Percentiles rank a stretch among this genome's conserved stretches.
Evolutionary conservation across 2,329 filamentous ascomycete genomes (phyloP).

Genomic region (Plenodomus biglobosus): DNA sequence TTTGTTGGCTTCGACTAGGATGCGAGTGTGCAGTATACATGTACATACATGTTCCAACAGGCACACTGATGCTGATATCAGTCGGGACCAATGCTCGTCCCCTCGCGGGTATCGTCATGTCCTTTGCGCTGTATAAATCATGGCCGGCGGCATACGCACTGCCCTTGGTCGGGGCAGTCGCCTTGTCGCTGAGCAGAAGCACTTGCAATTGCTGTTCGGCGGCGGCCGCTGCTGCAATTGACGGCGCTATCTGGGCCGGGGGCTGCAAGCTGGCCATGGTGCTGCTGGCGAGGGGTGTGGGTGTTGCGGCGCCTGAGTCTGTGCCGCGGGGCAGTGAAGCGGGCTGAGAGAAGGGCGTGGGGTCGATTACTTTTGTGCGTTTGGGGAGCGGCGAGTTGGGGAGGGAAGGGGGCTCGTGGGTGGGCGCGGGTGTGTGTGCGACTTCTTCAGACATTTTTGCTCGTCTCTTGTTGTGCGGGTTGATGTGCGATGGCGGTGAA

Average conservation of each 20-base stretch:
- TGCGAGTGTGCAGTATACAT: too few relatives aligned
- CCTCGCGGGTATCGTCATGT: slow-evolving; percentile 73
- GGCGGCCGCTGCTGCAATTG: slow-evolving; percentile 26
- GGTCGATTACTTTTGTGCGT: slow-evolving; percentile 67
- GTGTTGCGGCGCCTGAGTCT: slow-evolving; percentile 41
- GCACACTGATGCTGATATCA: slow-evolving; percentile 87
- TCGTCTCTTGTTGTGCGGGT: slow-evolving; percentile 1
- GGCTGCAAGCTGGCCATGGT: slow-evolving; percentile 25
- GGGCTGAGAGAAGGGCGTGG: slow-evolving; percentile 36
- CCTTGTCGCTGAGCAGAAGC: slow-evolving; percentile 82
- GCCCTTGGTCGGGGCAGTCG: slow-evolving; percentile 82
- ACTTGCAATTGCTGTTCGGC: slow-evolving; percentile 67
- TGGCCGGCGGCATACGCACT: slow-evolving; percentile 90
- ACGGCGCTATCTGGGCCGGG: slow-evolving; percentile 26
- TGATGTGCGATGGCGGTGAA: slow-evolving; percentile 16
- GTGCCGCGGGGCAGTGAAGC: slow-evolving; percentile 29
- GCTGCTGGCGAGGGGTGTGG: slow-evolving; percentile 31
- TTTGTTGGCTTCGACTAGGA: too few relatives aligned
- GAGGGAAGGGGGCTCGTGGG: slow-evolving; percentile 55
- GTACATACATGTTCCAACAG: slow-evolving; percentile 85
- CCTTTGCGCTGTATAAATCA: slow-evolving; percentile 79
- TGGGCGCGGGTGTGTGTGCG: slow-evolving; percentile 26
- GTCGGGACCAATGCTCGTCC: slow-evolving; percentile 88
- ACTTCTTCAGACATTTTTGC: slow-evolving; percentile 19
- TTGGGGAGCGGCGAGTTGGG: slow-evolving; percentile 77